Evolutionary conservation across 257 asterid species (phyloP).

Genomic region (Rhazya stricta): DNA sequence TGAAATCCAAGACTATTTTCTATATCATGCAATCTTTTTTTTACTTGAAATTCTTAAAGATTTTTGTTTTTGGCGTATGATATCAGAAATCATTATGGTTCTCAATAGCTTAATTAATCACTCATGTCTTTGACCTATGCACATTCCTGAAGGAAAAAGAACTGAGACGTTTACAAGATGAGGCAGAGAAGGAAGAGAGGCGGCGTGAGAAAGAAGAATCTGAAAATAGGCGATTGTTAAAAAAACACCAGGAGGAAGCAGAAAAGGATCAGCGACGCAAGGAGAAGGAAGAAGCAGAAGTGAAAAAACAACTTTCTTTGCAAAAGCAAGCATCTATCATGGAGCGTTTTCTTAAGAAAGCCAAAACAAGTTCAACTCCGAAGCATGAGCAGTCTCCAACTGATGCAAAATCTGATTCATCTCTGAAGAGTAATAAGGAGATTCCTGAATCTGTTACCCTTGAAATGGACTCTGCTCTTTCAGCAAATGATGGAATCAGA

Average conservation of each 20-base stretch:
- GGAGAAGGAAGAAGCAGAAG: constrained; percentile 82
- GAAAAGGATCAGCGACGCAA: constrained; percentile 69
- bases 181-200: constrained; percentile 74
- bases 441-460: constrained; percentile 43
- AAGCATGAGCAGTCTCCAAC: constrained; percentile 32
- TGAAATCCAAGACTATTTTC: not conserved
- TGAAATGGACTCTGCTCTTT: constrained; percentile 61
- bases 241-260: constrained; percentile 68
- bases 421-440: constrained; percentile 32
- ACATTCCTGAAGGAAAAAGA: constrained; percentile 62
- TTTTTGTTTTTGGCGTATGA: not conserved
- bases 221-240: constrained; percentile 58
- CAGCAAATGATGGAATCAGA: constrained; percentile 30
- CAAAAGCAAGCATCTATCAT: constrained; percentile 92
- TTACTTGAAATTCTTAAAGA: not conserved
- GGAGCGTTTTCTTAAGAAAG: constrained; percentile 75
- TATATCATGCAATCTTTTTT: not conserved
- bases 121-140: constrained; percentile 10
- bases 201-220: constrained; percentile 73
- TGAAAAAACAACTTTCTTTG: constrained; percentile 49
- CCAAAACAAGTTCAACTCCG: constrained; percentile 35
- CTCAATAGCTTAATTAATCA: not conserved
- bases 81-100: not conserved
- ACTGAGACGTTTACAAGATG: constrained; percentile 55
- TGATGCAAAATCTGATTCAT: constrained; percentile 26